Evolutionary conservation across 2,329 filamentous ascomycete genomes (phyloP).

Genomic region (Fusarium haematococcum): DNA sequence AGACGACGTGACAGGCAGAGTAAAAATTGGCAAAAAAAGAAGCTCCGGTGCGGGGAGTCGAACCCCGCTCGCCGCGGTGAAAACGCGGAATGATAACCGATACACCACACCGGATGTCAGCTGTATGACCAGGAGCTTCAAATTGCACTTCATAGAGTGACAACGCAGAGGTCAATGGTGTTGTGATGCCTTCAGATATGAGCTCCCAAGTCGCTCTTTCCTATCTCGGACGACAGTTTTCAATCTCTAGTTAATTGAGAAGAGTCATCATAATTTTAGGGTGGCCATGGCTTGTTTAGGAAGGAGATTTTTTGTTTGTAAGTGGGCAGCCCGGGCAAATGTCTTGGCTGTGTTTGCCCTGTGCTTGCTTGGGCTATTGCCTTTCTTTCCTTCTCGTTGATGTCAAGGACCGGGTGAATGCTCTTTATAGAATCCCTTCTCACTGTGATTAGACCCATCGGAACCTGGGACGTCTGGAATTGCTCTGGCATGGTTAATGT

Average conservation of each 20-base stretch:
- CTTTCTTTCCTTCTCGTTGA: background rate
- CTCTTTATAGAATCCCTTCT: too few relatives aligned
- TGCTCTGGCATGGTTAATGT: background rate
- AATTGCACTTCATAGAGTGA: background rate
- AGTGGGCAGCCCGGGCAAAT: background rate
- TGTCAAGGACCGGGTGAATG: background rate
- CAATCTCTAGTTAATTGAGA: background rate
- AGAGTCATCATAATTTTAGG: background rate
- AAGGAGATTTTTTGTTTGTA: background rate
- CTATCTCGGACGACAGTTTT: background rate
- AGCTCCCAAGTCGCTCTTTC: background rate
- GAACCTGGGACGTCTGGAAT: background rate
- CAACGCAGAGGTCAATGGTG: too few relatives aligned
- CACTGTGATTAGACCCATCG: background rate
- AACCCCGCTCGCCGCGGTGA: conserved; percentile 7
- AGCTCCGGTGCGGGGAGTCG: conserved; percentile 5
- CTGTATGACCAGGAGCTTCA: background rate
- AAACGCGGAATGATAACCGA: conserved; percentile 7
- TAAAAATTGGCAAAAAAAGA: background rate
- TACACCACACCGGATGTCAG: conserved; percentile 2
- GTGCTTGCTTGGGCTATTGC: background rate
- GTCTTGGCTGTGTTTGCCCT: background rate
- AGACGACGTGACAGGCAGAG: background rate
- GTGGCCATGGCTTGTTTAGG: background rate
- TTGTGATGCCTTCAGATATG: background rate